Evolutionary conservation across 2,329 filamentous ascomycete species (phyloP), one percentile per base, ranked within the genome.

Genomic region (Microcyclosporella mali): DNA sequence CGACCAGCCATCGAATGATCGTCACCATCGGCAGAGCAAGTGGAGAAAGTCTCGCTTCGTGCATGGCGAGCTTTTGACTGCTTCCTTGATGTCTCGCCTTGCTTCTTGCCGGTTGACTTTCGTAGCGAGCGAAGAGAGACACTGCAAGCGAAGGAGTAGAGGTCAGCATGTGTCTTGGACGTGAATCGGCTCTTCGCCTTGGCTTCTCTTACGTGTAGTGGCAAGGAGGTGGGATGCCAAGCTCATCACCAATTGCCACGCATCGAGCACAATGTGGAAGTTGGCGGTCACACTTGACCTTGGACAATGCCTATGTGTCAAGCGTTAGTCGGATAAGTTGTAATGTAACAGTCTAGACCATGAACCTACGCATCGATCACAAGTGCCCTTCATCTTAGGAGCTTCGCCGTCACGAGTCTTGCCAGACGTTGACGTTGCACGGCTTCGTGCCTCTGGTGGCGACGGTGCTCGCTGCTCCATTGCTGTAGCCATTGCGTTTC

Each of bases 271-370:
- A 37, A 12, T 21, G 21, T 8, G 34, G 34, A 6, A 18, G 4
- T n/a, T 9, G 11, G 3, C 34, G 34, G n/a, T 37, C 34, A 14
- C 34, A 37, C n/a, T 37, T 37, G 17, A 37, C 33, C 17, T 29
- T 29, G 28, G 28, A 29, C n/a, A 29, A n/a, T 8, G 28, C 28
- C 28, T 29, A n/a, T n/a, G 8, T n/a, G 28, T n/a, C n/a, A 9
- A 9, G 28, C n/a, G 28, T 9, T 8, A 8, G n/a, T n/a, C 8
- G 28, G 8, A 9, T 29, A 9, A 8, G n/a, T 8, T 35, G 33
- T 4, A 35, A 17, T 8, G 6, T 35, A 17, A 12, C 12, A 35
- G 15, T 4, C 4, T 17, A 6, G 16, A 11, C 12, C 12, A 6
- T 17, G 12, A 6, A 35, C 33, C 12, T 17, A 18, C 34, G 19